Evolutionary conservation across 768 basidiomycete species (phyloP).

Genomic region (Steccherinum ochraceum): DNA sequence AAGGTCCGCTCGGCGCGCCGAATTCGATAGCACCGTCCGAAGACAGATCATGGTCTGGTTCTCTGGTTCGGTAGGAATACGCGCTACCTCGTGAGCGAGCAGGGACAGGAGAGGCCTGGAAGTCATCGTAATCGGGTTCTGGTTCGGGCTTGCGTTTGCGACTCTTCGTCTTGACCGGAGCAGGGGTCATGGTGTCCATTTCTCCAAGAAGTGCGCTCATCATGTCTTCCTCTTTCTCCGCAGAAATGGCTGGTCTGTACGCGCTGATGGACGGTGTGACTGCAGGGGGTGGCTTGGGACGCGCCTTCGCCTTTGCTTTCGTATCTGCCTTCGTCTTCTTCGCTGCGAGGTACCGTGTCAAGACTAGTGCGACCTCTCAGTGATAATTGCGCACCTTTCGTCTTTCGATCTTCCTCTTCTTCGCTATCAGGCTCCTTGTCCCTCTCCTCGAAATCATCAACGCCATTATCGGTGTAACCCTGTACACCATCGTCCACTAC

Average conservation of each 20-base stretch:
- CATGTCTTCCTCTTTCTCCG: constrained; percentile 82
- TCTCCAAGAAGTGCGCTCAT: constrained; percentile 76
- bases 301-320: constrained; percentile 36
- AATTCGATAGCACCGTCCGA: constrained; percentile 25
- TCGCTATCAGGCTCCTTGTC: constrained; percentile 55
- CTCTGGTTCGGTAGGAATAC: constrained; percentile 10
- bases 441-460: constrained; percentile 84
- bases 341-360: too few relatives aligned
- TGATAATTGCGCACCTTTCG: constrained; percentile 26
- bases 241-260: constrained; percentile 72
- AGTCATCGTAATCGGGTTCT: constrained; percentile 14
- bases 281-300: constrained; percentile 44
- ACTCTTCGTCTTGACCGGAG: constrained; percentile 20
- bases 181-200: constrained; percentile 47
- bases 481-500: constrained; percentile 89
- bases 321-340: constrained; percentile 36
- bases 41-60: constrained; percentile 18
- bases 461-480: constrained; percentile 94
- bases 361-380: too few relatives aligned
- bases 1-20: constrained; percentile 24
- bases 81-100: constrained; percentile 9
- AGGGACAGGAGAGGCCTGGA: constrained; percentile 18
- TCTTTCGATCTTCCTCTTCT: constrained; percentile 39
- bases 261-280: constrained; percentile 63
- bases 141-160: constrained; percentile 69